These are phyloP conservation scores for Lactifluus subvellereus DNA, from an alignment of 768 basidiomycete species.

Conservation along the genomic window DNA sequence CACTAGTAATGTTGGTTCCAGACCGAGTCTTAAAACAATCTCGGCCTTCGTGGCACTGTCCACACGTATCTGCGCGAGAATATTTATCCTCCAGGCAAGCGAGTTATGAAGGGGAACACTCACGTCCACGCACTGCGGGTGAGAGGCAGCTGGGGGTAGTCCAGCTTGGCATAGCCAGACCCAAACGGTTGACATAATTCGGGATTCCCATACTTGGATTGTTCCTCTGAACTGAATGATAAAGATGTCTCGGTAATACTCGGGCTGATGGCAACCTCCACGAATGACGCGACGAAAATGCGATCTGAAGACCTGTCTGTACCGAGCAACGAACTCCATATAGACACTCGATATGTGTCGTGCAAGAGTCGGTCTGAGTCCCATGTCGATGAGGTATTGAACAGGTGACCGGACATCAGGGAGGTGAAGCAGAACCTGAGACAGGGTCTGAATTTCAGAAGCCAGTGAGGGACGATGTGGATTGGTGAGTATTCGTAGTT, in stretches of 20 bases:
- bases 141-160: not conserved
- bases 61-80: conserved; percentile 2
- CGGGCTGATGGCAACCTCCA: not conserved
- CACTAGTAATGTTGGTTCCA: not conserved
- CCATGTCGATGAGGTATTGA: conserved; percentile 3
- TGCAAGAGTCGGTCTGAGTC: not conserved
- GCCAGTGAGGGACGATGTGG: rapidly evolving
- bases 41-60: not conserved
- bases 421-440: not conserved
- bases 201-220: not conserved
- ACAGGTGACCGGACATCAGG: not conserved
- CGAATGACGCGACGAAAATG: not conserved
- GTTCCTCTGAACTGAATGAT: not conserved
- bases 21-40: not conserved
- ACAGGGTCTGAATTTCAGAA: not conserved
- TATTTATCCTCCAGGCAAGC: no score
- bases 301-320: not conserved
- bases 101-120: not conserved
- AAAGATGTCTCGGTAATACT: not conserved
- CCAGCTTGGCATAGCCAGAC: not conserved
- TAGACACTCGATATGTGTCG: not conserved
- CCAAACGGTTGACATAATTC: not conserved
- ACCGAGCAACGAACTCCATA: not conserved
- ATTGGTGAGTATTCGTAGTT: not conserved
- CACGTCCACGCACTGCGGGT: not conserved